Evolutionary conservation across 2,329 filamentous ascomycete species (phyloP), one percentile per base, ranked within the genome.

Genomic region (Pseudogymnoascus sp.): DNA sequence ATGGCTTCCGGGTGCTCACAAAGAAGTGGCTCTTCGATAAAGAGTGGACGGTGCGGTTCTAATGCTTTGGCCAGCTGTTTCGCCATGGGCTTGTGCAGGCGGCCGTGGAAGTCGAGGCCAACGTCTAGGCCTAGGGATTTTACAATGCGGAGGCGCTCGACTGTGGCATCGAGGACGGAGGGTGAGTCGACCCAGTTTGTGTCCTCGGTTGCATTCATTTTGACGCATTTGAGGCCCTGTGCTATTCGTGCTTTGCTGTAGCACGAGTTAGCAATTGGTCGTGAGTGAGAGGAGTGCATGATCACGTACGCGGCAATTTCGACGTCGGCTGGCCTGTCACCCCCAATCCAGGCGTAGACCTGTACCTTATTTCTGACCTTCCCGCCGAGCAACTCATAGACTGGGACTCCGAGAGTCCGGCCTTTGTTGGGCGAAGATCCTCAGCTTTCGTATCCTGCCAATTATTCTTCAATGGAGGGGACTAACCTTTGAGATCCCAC

Each of bases 1-100:
- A 84, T 79, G n/a, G 76, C 81, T 64, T 81, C 81, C 9, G 38
- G 65, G 63, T 85, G 81, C 67, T 85, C 82, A 11, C 78, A 81
- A 1, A 84, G 76, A 4, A 84, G 71, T 0, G 81, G 88, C 67
- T 91, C 88, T 71, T 91, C 89, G 45, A 91, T 86, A 71, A 91
- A 92, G 12, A 92, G 75, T 0, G 88, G 89, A 1, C 79, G 79
- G 66, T 89, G 81, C 0, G 88, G 87, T 65, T 88, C 87, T 0
- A 92, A 79, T 0, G 82, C 79, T 12, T 81, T 65, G 5, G 81
- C 82, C 5, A 85, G 75, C 66, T 85, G 82, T 66, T 84, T 84
- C 3, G 82, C 82, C 81, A 85, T 85, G 35, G 82, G 81, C 61
- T 82, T 83, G 72, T 85, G 83, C 4, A 85, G 73, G 33, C 81